Percentiles rank a stretch among this genome's conserved stretches.
phyloP scores from a whole-genome alignment of 495 filamentous ascomycete species.

The Delitschia confertaspora region DNA sequence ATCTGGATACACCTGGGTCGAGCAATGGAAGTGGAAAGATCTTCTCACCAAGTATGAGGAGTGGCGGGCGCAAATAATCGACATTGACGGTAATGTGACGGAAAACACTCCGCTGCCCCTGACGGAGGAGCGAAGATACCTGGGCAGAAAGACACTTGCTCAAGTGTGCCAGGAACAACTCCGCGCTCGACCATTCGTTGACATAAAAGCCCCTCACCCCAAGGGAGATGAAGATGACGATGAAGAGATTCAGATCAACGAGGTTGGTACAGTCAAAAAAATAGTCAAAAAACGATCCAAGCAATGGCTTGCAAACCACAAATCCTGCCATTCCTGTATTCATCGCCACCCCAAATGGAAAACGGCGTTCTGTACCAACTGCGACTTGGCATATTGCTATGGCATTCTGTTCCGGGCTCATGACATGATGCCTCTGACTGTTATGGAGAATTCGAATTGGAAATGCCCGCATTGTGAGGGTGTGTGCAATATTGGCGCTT shows the following conservation, averaged over 20 bases:
- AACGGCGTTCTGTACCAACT: constrained; percentile 66
- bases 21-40: constrained; percentile 80
- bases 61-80: constrained; percentile 69
- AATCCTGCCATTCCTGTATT: constrained; percentile 70
- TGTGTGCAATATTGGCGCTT: constrained; percentile 75
- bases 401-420: constrained; percentile 82
- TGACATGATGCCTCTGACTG: constrained; percentile 68
- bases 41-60: constrained; percentile 67
- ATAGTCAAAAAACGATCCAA: constrained; percentile 40
- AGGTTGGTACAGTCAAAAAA: constrained; percentile 40
- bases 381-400: constrained; percentile 71
- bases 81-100: constrained; percentile 51
- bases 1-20: constrained; percentile 77
- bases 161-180: constrained; percentile 87
- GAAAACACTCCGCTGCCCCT: constrained; percentile 56
- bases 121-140: constrained; percentile 50
- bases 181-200: constrained; percentile 56
- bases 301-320: constrained; percentile 40
- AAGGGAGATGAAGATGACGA: constrained; percentile 33
- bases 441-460: constrained; percentile 74
- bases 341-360: constrained; percentile 70
- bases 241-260: constrained; percentile 37
- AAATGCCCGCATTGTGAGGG: constrained; percentile 75
- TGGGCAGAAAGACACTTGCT: constrained; percentile 67
- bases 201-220: constrained; percentile 42